Conservation (phyloP, 2,329 filamentous ascomycete species). For the Fusarium euwallaceae region DNA sequence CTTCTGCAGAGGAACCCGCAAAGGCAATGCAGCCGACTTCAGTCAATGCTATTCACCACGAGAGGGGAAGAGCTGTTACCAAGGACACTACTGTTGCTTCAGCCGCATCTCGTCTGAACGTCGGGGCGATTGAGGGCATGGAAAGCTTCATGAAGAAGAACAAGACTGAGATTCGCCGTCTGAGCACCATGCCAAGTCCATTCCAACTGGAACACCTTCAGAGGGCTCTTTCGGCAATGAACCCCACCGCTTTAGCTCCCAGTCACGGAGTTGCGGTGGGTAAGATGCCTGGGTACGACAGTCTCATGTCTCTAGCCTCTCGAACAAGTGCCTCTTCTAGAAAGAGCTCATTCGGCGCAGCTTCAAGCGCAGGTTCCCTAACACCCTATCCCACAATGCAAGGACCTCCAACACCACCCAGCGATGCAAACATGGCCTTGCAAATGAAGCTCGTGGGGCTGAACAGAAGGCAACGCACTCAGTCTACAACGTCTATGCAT, state of each 20-base stretch:
- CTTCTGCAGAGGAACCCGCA: background rate
- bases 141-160: conserved; percentile 38
- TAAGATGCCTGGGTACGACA: conserved; percentile 7
- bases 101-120: conserved; percentile 17
- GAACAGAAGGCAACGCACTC: conserved; percentile 14
- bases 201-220: conserved; percentile 20
- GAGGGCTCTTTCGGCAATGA: background rate
- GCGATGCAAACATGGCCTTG: conserved; percentile 2
- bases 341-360: conserved; percentile 19
- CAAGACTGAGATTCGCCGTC: conserved; percentile 27
- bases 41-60: conserved; percentile 32
- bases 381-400: background rate
- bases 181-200: conserved; percentile 26
- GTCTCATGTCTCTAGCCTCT: conserved; percentile 2
- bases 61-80: background rate
- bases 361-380: conserved; percentile 4
- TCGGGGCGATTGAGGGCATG: conserved; percentile 23
- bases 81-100: conserved; percentile 1
- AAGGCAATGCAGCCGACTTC: background rate
- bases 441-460: conserved; percentile 19
- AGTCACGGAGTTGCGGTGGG: background rate
- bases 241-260: background rate
- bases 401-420: background rate
- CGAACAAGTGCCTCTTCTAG: conserved; percentile 2
- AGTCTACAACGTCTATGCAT: conserved; percentile 7